phyloP scores from a whole-genome alignment of 306 rosid species.

The Psophocarpus tetragonolobus region DNA sequence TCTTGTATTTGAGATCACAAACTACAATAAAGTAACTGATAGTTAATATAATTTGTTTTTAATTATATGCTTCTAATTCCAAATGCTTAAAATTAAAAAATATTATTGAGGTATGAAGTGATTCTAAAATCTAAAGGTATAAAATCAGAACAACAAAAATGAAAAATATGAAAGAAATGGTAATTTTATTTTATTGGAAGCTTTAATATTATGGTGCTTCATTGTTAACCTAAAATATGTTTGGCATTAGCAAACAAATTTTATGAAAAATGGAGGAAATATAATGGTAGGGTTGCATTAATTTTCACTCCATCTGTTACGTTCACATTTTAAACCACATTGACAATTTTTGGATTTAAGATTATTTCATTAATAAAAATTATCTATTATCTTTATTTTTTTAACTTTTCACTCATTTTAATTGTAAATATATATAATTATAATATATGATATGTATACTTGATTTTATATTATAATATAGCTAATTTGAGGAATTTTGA shows the following conservation, averaged over 20 bases:
- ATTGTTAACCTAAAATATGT: neutral
- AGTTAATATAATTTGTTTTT: neutral
- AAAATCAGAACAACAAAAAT: neutral
- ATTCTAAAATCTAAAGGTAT: neutral
- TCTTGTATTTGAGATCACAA: constrained; percentile 54
- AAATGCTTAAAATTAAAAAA: neutral
- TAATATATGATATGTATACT: no score
- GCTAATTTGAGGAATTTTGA: no score
- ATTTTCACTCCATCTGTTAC: neutral
- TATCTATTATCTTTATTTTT: no score
- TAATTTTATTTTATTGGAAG: neutral
- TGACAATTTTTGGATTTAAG: no score
- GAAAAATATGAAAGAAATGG: neutral
- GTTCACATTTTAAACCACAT: neutral
- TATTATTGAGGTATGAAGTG: neutral
- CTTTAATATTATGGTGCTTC: neutral
- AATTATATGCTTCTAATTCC: neutral
- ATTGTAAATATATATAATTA: no score
- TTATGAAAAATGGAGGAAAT: neutral
- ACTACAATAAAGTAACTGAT: constrained; percentile 45
- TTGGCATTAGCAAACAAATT: neutral
- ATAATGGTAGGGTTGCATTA: neutral
- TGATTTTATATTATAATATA: no score
- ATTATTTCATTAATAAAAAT: no score
- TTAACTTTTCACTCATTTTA: no score